These are phyloP conservation scores for Malbranchea zuffiana DNA, from an alignment of 2,329 filamentous ascomycete genomes.

Conservation along the genomic window DNA sequence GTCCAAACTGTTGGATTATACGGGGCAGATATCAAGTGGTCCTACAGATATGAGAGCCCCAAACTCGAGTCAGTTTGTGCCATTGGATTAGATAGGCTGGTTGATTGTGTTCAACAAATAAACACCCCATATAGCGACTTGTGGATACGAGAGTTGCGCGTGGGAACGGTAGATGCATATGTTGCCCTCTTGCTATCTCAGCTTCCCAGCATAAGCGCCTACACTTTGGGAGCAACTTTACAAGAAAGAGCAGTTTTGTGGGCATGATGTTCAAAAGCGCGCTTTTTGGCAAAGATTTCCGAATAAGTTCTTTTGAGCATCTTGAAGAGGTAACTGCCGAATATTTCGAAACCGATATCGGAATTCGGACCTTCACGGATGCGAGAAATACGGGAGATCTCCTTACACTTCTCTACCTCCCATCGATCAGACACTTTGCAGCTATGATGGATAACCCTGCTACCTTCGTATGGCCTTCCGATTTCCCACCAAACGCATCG, in stretches of 20 bases:
- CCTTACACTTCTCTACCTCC: constrained; percentile 17
- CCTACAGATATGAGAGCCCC: neutral
- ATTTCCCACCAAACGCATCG: constrained; percentile 6
- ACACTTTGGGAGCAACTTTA: constrained; percentile 7
- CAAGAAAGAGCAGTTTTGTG: neutral
- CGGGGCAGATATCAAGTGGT: constrained; percentile 2
- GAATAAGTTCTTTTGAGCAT: constrained; percentile 6
- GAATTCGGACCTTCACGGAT: no score
- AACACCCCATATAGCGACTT: neutral
- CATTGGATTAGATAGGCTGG: neutral
- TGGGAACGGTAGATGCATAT: constrained; percentile 15
- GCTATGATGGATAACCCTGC: constrained; percentile 14
- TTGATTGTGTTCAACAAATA: constrained; percentile 1
- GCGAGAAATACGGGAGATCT: constrained; percentile 13
- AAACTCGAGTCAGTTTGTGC: neutral
- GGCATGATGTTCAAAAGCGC: constrained; percentile 5
- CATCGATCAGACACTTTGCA: constrained; percentile 11
- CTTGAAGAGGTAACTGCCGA: constrained; percentile 1
- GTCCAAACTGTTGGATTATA: constrained; percentile 10
- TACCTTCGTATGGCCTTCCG: constrained; percentile 13
- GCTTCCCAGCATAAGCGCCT: constrained; percentile 13
- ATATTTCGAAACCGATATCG: neutral
- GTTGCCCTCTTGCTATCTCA: constrained; percentile 16
- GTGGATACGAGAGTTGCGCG: constrained; percentile 14
- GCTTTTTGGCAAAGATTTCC: neutral